Evolutionary conservation across 768 basidiomycete species (phyloP).

Genomic region (Pluteus cervinus): DNA sequence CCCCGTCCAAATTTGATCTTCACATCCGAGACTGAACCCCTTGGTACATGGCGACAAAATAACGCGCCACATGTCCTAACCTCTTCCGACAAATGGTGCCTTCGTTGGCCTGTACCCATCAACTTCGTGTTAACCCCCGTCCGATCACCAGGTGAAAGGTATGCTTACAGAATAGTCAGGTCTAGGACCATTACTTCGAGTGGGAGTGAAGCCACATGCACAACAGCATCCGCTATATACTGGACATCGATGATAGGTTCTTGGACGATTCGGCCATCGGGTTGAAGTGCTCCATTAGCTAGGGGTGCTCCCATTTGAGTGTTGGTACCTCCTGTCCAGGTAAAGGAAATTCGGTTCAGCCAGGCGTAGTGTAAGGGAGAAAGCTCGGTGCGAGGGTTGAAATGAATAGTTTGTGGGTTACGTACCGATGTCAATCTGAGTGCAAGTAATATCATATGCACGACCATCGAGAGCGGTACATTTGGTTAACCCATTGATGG

Average conservation of each 20-base stretch:
- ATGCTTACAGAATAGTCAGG: constrained; percentile 62
- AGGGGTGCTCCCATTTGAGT: constrained; percentile 51
- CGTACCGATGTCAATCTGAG: constrained; percentile 78
- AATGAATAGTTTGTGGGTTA: neutral
- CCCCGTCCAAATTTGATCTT: too few relatives aligned
- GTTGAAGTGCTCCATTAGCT: constrained; percentile 52
- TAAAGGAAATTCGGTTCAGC: neutral
- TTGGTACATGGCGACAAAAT: too few relatives aligned
- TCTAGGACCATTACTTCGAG: constrained; percentile 64
- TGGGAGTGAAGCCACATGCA: constrained; percentile 67
- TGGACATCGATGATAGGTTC: constrained; percentile 68
- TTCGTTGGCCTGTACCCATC: constrained; percentile 17
- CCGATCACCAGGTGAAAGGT: neutral
- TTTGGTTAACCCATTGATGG: constrained; percentile 71
- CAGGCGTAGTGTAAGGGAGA: neutral
- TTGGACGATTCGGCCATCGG: constrained; percentile 49
- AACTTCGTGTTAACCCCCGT: neutral
- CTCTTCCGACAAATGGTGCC: constrained; percentile 24
- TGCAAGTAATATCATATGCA: constrained; percentile 64
- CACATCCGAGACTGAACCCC: too few relatives aligned
- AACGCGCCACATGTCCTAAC: constrained; percentile 13
- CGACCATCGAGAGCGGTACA: constrained; percentile 74
- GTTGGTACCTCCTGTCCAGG: constrained; percentile 57
- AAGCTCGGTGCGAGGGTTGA: neutral
- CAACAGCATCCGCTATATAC: constrained; percentile 67